phyloP scores from a whole-genome alignment of 179 eudicot genomes.

The Beta macrorhiza region DNA sequence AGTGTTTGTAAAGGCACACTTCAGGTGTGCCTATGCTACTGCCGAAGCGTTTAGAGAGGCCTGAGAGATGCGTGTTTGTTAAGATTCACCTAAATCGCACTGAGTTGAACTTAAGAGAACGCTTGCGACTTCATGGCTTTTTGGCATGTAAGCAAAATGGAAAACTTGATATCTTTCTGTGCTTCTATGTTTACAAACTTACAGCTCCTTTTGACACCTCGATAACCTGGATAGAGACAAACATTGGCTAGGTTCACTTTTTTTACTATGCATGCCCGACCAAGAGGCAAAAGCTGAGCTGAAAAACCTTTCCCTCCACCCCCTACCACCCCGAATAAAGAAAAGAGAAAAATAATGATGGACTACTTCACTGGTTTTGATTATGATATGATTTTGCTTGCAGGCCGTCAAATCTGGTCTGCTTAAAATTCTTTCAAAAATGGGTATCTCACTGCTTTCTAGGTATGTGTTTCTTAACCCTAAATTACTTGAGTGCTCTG shows the following conservation, averaged over 20 bases:
- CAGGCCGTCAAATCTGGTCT: constrained; percentile 94
- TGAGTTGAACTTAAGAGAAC: not conserved
- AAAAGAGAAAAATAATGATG: not conserved
- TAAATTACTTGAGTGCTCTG: not conserved
- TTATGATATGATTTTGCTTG: constrained; percentile 8
- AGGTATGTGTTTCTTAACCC: constrained; percentile 52
- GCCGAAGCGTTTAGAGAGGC: too few relatives aligned
- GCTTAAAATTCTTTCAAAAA: constrained; percentile 90
- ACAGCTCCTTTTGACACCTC: too few relatives aligned
- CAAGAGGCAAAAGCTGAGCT: not conserved
- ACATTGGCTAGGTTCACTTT: not conserved
- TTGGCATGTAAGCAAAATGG: not conserved
- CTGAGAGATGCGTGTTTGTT: too few relatives aligned
- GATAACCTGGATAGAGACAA: not conserved
- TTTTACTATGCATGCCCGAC: not conserved
- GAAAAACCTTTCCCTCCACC: not conserved
- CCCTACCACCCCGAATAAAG: not conserved
- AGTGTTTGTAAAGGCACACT: too few relatives aligned
- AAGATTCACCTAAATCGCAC: too few relatives aligned
- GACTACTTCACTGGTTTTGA: not conserved
- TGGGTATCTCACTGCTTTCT: constrained; percentile 98
- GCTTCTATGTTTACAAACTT: too few relatives aligned
- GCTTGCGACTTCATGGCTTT: not conserved
- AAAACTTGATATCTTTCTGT: not conserved
- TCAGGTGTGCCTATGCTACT: too few relatives aligned